phyloP scores from a whole-genome alignment of 2,329 filamentous ascomycete species.

The Aspergillus sp. region DNA sequence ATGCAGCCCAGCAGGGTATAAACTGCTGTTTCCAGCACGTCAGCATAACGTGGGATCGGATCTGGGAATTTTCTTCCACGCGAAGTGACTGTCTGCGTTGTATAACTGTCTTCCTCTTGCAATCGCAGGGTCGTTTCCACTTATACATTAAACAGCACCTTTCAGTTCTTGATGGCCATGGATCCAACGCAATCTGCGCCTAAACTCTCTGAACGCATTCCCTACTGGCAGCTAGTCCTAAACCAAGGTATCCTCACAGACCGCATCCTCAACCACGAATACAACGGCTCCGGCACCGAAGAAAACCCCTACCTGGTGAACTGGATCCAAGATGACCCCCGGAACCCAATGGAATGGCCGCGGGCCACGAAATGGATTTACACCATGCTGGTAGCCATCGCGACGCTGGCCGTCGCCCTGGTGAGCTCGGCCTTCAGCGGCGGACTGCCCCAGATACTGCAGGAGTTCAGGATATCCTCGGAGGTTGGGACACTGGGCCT shows the following conservation, averaged over 20 bases:
- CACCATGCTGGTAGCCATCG: constrained; percentile 38
- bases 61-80: neutral
- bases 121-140: too few relatives aligned
- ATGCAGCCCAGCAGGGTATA: neutral
- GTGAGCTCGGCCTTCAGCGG: constrained; percentile 45
- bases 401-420: constrained; percentile 44
- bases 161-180: neutral
- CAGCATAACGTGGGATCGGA: neutral
- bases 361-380: constrained; percentile 40
- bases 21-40: neutral
- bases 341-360: constrained; percentile 41
- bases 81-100: too few relatives aligned
- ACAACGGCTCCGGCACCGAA: constrained; percentile 41
- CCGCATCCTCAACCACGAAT: constrained; percentile 24
- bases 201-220: constrained; percentile 14
- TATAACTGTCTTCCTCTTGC: too few relatives aligned
- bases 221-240: constrained; percentile 35
- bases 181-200: neutral
- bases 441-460: constrained; percentile 34
- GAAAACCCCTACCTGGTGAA: constrained; percentile 45
- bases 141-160: neutral
- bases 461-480: constrained; percentile 33
- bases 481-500: constrained; percentile 44
- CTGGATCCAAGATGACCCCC: constrained; percentile 44
- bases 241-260: constrained; percentile 35